phyloP scores from a whole-genome alignment of 2,329 filamentous ascomycete genomes.

The Penicillium digitatum region DNA sequence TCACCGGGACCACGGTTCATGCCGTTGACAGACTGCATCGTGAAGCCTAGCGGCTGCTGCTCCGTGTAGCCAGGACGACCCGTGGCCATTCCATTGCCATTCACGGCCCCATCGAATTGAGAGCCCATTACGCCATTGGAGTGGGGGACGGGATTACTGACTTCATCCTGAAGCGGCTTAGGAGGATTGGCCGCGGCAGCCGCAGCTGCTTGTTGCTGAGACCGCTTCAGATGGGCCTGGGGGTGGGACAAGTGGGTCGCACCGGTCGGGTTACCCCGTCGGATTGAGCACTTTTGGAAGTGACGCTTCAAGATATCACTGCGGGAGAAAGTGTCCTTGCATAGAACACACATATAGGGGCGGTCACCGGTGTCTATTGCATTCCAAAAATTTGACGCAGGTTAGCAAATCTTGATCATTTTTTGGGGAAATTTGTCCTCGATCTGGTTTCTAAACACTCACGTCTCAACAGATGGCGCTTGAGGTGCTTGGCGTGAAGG shows the following conservation, averaged over 20 bases:
- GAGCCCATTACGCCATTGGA: constrained; percentile 43
- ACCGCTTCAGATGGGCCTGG: constrained; percentile 80
- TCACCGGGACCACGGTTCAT: constrained; percentile 40
- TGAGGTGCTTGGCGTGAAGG: constrained; percentile 92
- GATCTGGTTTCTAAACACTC: constrained; percentile 50
- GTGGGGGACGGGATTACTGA: constrained; percentile 43
- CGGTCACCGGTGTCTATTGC: constrained; percentile 85
- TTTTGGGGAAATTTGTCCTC: not conserved
- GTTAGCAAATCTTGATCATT: constrained; percentile 9
- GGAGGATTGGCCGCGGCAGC: constrained; percentile 40
- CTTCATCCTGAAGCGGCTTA: constrained; percentile 45
- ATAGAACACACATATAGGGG: constrained; percentile 96
- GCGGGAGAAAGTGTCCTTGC: constrained; percentile 95
- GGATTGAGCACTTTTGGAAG: constrained; percentile 97
- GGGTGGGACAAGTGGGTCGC: constrained; percentile 92
- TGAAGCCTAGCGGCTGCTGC: constrained; percentile 43
- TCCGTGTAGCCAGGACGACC: constrained; percentile 40
- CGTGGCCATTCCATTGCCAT: constrained; percentile 40
- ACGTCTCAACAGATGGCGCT: constrained; percentile 94
- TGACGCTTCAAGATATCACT: constrained; percentile 98
- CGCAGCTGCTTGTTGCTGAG: constrained; percentile 35
- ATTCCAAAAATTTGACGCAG: constrained; percentile 24
- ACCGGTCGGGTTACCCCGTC: constrained; percentile 90
- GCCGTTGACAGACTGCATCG: constrained; percentile 42
- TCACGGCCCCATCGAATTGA: constrained; percentile 43